Conservation (phyloP, 805 yeast genomes). For the Barnettozyma sucrosica region DNA sequence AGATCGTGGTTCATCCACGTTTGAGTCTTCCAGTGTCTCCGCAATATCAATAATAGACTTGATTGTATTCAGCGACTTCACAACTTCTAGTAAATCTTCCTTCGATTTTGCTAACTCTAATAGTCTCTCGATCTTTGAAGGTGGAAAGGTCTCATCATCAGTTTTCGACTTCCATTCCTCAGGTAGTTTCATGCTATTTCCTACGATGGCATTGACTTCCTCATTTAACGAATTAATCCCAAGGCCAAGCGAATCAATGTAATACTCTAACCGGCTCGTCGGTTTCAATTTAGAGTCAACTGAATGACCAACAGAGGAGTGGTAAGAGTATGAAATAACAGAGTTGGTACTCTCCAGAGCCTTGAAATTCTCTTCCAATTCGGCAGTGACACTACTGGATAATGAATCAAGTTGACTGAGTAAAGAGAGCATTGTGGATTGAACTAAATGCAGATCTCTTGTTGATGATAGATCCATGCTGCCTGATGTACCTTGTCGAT, state of each 20-base stretch:
- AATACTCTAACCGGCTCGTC: conserved; percentile 59
- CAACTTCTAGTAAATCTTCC: conserved; percentile 39
- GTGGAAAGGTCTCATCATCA: background rate
- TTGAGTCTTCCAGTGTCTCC: conserved; percentile 7
- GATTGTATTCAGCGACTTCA: conserved; percentile 40
- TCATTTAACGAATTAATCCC: conserved; percentile 51
- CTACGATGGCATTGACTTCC: conserved; percentile 31
- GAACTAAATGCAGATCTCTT: conserved; percentile 35
- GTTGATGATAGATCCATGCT: conserved; percentile 14
- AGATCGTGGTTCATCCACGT: background rate
- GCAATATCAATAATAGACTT: conserved; percentile 34
- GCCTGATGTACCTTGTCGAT: background rate
- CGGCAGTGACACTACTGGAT: conserved; percentile 51
- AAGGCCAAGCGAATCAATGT: conserved; percentile 52
- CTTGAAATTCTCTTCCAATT: conserved; percentile 45
- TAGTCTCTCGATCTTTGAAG: conserved; percentile 31
- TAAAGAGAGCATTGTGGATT: conserved; percentile 43
- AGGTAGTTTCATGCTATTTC: background rate
- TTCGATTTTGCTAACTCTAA: conserved; percentile 40
- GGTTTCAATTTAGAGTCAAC: conserved; percentile 30
- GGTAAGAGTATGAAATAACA: conserved; percentile 38
- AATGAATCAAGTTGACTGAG: conserved; percentile 57
- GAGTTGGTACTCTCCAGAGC: conserved; percentile 46
- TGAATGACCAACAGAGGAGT: conserved; percentile 10
- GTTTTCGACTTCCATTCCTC: background rate